A percentile compares a stretch with the other conserved stretches of the same genome.
Evolutionary conservation across 768 basidiomycete genomes (phyloP).

Genomic region (Leccinum disarticulatum): DNA sequence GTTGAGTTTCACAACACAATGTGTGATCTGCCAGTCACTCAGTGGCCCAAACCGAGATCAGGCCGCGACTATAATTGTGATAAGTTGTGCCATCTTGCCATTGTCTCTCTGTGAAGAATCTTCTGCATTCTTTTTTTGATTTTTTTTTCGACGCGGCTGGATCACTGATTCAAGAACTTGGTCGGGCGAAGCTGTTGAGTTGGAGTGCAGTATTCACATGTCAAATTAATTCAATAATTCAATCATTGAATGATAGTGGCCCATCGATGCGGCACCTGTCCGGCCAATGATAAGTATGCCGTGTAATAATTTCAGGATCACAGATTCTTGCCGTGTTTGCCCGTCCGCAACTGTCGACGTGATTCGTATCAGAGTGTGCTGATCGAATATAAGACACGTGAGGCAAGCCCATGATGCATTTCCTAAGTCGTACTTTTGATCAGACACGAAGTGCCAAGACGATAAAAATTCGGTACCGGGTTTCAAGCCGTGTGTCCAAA

Average conservation of each 20-base stretch:
- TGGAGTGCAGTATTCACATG: not conserved
- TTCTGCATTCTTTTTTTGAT: not conserved
- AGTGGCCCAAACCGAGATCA: not conserved
- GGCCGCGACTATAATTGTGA: not conserved
- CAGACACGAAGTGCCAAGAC: conserved; percentile 4
- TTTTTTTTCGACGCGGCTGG: not conserved
- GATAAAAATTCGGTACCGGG: not conserved
- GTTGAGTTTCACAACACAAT: not conserved
- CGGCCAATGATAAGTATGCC: not conserved
- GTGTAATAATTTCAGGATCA: not conserved
- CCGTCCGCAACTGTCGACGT: not conserved
- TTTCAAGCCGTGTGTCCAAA: conserved; percentile 3
- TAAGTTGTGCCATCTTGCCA: not conserved
- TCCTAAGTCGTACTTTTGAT: not conserved
- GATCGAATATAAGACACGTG: not conserved
- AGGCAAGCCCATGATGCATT: not conserved
- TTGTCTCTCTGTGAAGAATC: not conserved
- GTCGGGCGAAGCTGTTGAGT: not conserved
- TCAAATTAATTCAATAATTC: not conserved
- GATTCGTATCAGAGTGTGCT: not conserved
- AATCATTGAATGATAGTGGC: not conserved
- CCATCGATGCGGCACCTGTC: not conserved
- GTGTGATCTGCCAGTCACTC: not conserved
- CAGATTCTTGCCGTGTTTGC: not conserved
- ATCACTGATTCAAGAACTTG: not conserved